Conservation (phyloP, 2,329 filamentous ascomycete species). For the Bipolaris oryzae region DNA sequence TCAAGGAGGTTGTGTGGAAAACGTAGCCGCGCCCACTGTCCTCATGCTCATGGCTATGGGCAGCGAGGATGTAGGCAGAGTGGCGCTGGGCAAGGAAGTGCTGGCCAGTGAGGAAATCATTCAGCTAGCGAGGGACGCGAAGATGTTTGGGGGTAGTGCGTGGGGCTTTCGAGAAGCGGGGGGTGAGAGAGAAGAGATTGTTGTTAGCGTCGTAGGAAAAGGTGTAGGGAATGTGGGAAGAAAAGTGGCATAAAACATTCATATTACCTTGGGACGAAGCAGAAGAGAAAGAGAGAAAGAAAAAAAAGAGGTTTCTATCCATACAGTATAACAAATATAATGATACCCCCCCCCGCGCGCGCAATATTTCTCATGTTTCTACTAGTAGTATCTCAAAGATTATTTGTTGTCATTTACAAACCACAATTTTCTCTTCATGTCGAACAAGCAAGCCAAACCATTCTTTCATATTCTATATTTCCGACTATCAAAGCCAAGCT, state of each 20-base stretch:
- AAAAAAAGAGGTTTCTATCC: neutral
- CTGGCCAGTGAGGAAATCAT: constrained; percentile 81
- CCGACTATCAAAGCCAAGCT: too few relatives aligned
- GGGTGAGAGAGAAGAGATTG: constrained; percentile 68
- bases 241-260: constrained; percentile 69
- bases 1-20: constrained; percentile 80
- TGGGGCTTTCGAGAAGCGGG: constrained; percentile 77
- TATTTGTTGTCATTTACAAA: too few relatives aligned
- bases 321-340: constrained; percentile 12
- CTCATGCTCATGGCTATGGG: constrained; percentile 97
- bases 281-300: too few relatives aligned
- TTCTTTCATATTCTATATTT: too few relatives aligned
- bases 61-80: constrained; percentile 87
- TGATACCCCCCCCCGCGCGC: constrained; percentile 22
- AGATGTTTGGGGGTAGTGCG: constrained; percentile 84
- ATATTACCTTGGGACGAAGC: neutral
- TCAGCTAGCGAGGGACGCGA: constrained; percentile 80
- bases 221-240: constrained; percentile 94
- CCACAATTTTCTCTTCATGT: too few relatives aligned
- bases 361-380: too few relatives aligned
- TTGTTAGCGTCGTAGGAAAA: constrained; percentile 88
- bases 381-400: too few relatives aligned
- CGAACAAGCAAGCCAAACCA: too few relatives aligned
- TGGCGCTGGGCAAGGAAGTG: constrained; percentile 81
- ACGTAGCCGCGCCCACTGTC: constrained; percentile 73